These are phyloP conservation scores for Wickerhamiella galacta DNA, from an alignment of 805 yeast genomes.

Conservation along the genomic window DNA sequence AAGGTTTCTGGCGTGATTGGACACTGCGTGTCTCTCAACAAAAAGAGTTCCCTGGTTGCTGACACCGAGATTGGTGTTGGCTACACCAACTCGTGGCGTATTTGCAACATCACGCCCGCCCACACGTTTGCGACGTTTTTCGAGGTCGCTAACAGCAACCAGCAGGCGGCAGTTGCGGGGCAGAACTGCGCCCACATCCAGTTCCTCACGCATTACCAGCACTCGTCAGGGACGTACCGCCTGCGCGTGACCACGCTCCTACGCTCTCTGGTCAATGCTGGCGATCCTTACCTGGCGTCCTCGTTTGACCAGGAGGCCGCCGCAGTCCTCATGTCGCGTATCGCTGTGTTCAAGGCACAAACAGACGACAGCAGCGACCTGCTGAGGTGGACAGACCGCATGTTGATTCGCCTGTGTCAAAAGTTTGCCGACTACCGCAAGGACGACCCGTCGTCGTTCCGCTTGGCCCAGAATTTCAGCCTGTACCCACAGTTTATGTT, in stretches of 20 bases:
- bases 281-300: constrained; percentile 35
- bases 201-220: constrained; percentile 84
- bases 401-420: constrained; percentile 76
- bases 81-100: constrained; percentile 74
- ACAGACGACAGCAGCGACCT: constrained; percentile 87
- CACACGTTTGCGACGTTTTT: constrained; percentile 82
- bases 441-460: constrained; percentile 67
- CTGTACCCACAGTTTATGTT: constrained; percentile 91
- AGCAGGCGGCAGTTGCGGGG: constrained; percentile 9
- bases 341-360: constrained; percentile 68
- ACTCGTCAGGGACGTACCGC: constrained; percentile 81
- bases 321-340: constrained; percentile 80
- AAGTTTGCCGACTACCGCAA: constrained; percentile 86
- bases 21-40: constrained; percentile 57
- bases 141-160: constrained; percentile 36
- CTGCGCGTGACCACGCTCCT: constrained; percentile 78
- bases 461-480: constrained; percentile 67
- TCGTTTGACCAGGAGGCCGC: constrained; percentile 99
- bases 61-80: constrained; percentile 93
- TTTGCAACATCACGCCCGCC: constrained; percentile 71
- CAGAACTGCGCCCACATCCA: constrained; percentile 37
- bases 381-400: constrained; percentile 86
- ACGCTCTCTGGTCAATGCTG: constrained; percentile 35
- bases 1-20: constrained; percentile 90
- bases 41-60: constrained; percentile 52